phyloP scores from a whole-genome alignment of 2,329 filamentous ascomycete species.

The Sclerotinia minor region DNA sequence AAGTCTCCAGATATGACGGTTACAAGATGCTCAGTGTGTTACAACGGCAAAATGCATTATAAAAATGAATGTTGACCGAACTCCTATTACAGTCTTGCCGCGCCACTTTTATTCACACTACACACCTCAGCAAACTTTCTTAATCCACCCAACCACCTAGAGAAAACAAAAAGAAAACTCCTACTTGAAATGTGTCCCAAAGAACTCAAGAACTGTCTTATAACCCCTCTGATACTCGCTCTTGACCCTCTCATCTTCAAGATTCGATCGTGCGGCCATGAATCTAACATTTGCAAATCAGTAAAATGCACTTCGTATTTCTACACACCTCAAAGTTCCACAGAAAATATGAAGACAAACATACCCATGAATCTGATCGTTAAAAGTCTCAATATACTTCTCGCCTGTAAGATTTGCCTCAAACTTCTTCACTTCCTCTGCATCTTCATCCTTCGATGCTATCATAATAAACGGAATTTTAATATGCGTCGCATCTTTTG shows the following conservation, averaged over 20 bases:
- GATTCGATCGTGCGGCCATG: slow-evolving; percentile 56
- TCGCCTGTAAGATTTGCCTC: slow-evolving; percentile 46
- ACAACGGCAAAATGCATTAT: not conserved
- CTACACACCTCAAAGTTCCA: not conserved
- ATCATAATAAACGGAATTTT: slow-evolving; percentile 62
- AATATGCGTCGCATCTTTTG: slow-evolving; percentile 59
- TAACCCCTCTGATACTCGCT: slow-evolving; percentile 53
- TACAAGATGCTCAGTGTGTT: not conserved
- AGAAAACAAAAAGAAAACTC: not conserved
- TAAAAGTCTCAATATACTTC: slow-evolving; percentile 52
- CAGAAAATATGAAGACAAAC: not conserved
- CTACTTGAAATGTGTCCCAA: slow-evolving; percentile 45
- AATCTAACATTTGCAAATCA: slow-evolving; percentile 39
- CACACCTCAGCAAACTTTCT: slow-evolving; percentile 13
- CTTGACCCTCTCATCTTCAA: slow-evolving; percentile 48
- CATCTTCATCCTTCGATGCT: slow-evolving; percentile 64
- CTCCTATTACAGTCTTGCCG: not conserved
- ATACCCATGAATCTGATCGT: slow-evolving; percentile 53
- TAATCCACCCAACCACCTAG: not conserved
- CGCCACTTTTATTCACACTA: slow-evolving; percentile 1
- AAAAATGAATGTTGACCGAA: not conserved
- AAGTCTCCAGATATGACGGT: not conserved
- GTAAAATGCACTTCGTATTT: not conserved
- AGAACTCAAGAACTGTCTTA: slow-evolving; percentile 47
- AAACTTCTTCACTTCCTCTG: slow-evolving; percentile 48